Evolutionary conservation across 1,284 basidiomycete genomes (phyloP), one percentile per base, ranked within the genome.

Genomic region (Austroboletus niveus): DNA sequence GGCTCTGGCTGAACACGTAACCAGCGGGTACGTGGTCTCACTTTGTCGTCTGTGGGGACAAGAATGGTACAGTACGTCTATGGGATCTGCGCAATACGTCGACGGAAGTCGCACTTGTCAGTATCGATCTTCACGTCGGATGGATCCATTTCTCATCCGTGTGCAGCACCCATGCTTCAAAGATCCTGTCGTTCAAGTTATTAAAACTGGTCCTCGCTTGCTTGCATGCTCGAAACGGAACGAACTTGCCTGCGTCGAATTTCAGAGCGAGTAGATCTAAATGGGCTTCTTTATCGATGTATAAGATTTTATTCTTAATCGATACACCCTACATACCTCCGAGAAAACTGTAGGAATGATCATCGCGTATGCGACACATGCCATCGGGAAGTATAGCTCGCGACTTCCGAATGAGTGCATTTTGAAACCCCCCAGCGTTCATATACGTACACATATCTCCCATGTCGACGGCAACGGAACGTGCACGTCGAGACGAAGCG

Each of bases 41-140:
- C 45, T 61, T 65, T 29, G 78, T 79, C 55, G 72, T 68, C 5
- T 78, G 72, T 47, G 78, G 79, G 15, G 73, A 74, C 57, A 69
- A 60, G 42, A 69, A 70, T 45, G 78, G 79, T 15, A 53, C 32
- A 27, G 65, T 80, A 38, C 74, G 71, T 31, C 38, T 79, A 5
- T 81, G 79, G 79, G 78, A 81, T 59, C 53, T 79, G 39, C 73
- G 79, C 30, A 74, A 73, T 29, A 45, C 62, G 15, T 61, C 63
- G n/a, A 56, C 57, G 10, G 53, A 63, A 27, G 41, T 68, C 36
- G 47, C 60, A 31, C 58, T 59, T 51, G 74, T 77, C 41, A 52
- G 69, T 56, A 41, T 44, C 9, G 7, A 46, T 5, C 8, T 48
- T 17, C 36, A 27, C 10, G 10, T 43, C 20, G 9, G 12, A 1